Conservation (phyloP, 2,329 filamentous ascomycete species). For the Escovopsis sp. region DNA sequence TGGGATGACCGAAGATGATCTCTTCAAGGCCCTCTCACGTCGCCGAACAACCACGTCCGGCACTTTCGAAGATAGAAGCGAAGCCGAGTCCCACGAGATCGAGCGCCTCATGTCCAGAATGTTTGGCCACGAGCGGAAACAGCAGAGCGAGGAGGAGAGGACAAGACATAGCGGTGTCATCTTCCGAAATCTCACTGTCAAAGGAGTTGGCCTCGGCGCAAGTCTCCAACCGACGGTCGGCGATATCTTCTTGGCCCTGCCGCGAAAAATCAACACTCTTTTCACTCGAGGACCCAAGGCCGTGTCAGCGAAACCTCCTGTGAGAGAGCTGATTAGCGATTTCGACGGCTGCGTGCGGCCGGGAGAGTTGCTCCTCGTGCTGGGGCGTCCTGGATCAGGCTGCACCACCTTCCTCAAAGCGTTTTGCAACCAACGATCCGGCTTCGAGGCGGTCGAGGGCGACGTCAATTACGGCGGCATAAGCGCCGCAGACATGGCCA, state of each 20-base stretch:
- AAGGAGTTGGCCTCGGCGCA: constrained; percentile 53
- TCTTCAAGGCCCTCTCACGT: constrained; percentile 34
- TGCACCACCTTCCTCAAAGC: constrained; percentile 60
- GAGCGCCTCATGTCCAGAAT: constrained; percentile 53
- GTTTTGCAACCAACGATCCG: constrained; percentile 53
- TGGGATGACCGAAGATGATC: constrained; percentile 31
- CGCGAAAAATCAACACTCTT: constrained; percentile 27
- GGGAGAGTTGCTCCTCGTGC: constrained; percentile 53
- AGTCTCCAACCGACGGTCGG: constrained; percentile 40
- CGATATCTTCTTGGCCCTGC: constrained; percentile 46
- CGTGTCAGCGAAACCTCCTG: constrained; percentile 37
- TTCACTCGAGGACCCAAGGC: constrained; percentile 38
- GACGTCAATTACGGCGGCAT: constrained; percentile 47
- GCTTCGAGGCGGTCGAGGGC: constrained; percentile 49
- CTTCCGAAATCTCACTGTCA: constrained; percentile 56
- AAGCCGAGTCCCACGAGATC: constrained; percentile 34
- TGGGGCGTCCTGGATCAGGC: constrained; percentile 52
- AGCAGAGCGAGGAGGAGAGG: constrained; percentile 54
- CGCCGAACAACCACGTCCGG: constrained; percentile 27
- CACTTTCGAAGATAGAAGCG: constrained; percentile 19
- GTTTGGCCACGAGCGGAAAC: constrained; percentile 51
- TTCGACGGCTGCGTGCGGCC: constrained; percentile 55
- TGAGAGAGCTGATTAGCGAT: constrained; percentile 50
- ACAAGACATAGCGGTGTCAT: constrained; percentile 55
- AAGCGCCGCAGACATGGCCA: constrained; percentile 29